Evolutionary conservation across 352 stramenopile species (phyloP), one percentile per base, ranked within the genome.

Genomic region (Saprolegnia diclina): DNA sequence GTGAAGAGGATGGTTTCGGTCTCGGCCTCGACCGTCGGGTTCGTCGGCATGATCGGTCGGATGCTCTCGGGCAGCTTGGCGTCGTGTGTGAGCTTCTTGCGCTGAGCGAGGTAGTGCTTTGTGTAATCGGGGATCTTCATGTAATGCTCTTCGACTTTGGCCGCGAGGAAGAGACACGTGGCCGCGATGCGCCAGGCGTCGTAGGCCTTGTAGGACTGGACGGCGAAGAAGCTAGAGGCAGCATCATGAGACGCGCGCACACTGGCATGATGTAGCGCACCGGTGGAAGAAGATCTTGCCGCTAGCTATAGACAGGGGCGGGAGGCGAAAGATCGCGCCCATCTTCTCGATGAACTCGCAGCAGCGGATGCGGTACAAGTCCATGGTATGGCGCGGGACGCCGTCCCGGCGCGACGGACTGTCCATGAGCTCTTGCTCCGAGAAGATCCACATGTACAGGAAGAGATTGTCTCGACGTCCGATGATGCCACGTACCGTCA

Each of bases 271-370:
- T 11, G 19, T 38, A 5, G 35, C 63, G 19, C 29, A 61, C 63
- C 63, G 80, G 65, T 96, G 88, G n/a, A 96, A 82, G 56, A 86
- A 96, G 53, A 91, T 90, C 74, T 88, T 79, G 22, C 85, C 88
- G 50, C 81, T 94, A 68, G 90, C 89, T 62, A 92, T 82, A 55
- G 83, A 83, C 9, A 95, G 78, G 68, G 92, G 92, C 19, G 87
- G 83, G 45, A 96, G 65, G 62, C 93, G 79, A 38, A 96, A 63
- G 4, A 77, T 70, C 53, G 91, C 91, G 24, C 81, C 79, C 72
- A 96, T 85, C 75, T 90, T 90, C 74, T 95, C 88, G 29, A 95
- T 90, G 22, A 92, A 92, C 71, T 90, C 79, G 56, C 87, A 94
- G 18, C 80, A 83, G 40, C 85, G 85, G 4, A 87, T 72, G 44